Evolutionary conservation across 2,329 filamentous ascomycete species (phyloP).

Genomic region (Cladosporium sp.): DNA sequence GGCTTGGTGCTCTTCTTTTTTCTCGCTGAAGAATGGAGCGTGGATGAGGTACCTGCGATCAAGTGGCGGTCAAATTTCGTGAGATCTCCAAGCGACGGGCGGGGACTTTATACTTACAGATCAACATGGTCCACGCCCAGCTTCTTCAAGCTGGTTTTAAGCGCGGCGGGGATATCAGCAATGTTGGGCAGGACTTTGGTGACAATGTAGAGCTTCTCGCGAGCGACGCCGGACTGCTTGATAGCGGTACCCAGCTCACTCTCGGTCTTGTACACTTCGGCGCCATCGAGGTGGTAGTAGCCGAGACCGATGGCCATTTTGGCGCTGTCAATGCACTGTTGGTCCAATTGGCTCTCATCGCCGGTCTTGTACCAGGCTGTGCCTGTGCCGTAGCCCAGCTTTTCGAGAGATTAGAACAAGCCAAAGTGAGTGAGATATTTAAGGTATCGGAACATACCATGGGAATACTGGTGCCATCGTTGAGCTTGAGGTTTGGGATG

Average conservation of each 20-base stretch:
- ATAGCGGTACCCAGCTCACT: conserved; percentile 47
- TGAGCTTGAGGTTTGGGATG: conserved; percentile 63
- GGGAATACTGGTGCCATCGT: conserved; percentile 69
- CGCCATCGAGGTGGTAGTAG: conserved; percentile 70
- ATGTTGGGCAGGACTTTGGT: conserved; percentile 56
- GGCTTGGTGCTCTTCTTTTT: conserved; percentile 51
- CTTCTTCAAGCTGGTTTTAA: conserved; percentile 56
- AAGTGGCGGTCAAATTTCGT: neutral
- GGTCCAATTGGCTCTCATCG: conserved; percentile 51
- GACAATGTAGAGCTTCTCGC: conserved; percentile 48
- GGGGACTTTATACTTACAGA: conserved; percentile 40
- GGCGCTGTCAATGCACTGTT: conserved; percentile 52
- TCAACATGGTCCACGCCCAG: conserved; percentile 60
- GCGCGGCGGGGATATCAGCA: conserved; percentile 51
- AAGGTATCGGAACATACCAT: conserved; percentile 45
- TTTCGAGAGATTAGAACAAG: neutral
- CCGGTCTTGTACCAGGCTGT: conserved; percentile 60
- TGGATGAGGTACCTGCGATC: conserved; percentile 56
- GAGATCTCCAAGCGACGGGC: neutral
- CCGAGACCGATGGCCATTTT: conserved; percentile 65
- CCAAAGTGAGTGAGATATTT: neutral
- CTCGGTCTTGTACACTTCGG: conserved; percentile 58
- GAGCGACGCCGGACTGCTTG: conserved; percentile 37
- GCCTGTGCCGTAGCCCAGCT: conserved; percentile 70
- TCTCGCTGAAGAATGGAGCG: conserved; percentile 54